Percentiles rank a stretch among this genome's conserved stretches.
Conservation (phyloP, 441 rosid genomes). For the Aleurites moluccanus region DNA sequence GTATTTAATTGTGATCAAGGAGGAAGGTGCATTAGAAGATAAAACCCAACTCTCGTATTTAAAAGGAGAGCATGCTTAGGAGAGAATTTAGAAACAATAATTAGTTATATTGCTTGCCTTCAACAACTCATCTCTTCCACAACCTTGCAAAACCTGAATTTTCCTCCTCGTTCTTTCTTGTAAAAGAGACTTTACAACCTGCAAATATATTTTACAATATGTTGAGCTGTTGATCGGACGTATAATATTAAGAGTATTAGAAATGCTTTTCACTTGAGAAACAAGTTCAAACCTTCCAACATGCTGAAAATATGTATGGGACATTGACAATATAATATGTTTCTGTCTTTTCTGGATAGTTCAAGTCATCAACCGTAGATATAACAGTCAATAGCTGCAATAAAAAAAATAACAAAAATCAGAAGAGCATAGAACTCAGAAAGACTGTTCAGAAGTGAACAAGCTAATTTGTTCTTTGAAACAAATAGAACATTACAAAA, state of each 20-base stretch:
- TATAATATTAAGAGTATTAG: background rate
- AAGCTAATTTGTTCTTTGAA: slow-evolving; percentile 1
- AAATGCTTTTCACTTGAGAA: background rate
- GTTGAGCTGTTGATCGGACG: slow-evolving; percentile 4
- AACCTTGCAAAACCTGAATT: slow-evolving; percentile 75
- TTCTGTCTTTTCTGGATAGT: slow-evolving; percentile 93
- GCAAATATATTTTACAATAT: too few species aligned
- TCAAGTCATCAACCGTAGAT: slow-evolving; percentile 82
- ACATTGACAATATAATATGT: slow-evolving; percentile 80
- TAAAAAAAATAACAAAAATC: too few species aligned
- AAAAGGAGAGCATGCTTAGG: background rate
- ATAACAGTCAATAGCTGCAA: slow-evolving; percentile 79
- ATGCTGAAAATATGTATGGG: slow-evolving; percentile 90
- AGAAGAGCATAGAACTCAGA: background rate
- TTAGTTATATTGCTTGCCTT: slow-evolving; percentile 45
- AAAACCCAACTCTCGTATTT: background rate
- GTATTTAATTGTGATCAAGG: background rate
- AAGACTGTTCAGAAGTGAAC: background rate
- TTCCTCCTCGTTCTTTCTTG: slow-evolving; percentile 92
- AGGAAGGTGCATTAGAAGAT: background rate
- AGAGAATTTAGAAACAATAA: background rate
- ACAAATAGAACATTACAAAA: background rate
- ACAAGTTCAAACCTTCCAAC: slow-evolving; percentile 78
- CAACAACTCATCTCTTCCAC: slow-evolving; percentile 71
- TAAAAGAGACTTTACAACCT: slow-evolving; percentile 92